phyloP scores from a whole-genome alignment of 2,329 filamentous ascomycete genomes.

The Botryotinia globosa region DNA sequence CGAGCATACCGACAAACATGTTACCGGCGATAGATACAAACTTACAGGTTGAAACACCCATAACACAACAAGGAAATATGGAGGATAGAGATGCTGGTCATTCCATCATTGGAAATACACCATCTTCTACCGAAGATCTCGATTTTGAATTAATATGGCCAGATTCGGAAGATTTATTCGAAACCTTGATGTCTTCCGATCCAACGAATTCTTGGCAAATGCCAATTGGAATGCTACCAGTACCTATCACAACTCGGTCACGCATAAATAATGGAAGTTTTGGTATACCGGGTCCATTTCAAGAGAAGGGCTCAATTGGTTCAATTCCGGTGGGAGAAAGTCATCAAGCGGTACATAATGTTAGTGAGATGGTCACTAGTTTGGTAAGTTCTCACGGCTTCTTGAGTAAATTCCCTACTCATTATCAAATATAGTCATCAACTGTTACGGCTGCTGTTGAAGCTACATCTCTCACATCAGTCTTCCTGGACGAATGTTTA shows the following conservation, averaged over 20 bases:
- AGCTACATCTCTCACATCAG: conserved; percentile 44
- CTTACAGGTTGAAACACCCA: conserved; percentile 7
- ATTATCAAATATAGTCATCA: conserved; percentile 39
- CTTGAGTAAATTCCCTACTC: not conserved
- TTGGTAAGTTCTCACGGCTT: conserved; percentile 39
- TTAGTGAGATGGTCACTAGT: conserved; percentile 45
- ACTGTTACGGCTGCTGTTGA: conserved; percentile 46
- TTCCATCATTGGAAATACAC: conserved; percentile 16
- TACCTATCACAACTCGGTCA: conserved; percentile 41
- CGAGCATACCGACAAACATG: conserved; percentile 7
- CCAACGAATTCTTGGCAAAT: conserved; percentile 44
- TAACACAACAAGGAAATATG: not conserved
- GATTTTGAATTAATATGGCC: conserved; percentile 46
- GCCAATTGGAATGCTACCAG: conserved; percentile 43
- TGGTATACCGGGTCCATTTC: conserved; percentile 40
- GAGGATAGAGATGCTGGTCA: not conserved
- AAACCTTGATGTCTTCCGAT: conserved; percentile 45
- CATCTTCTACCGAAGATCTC: conserved; percentile 19
- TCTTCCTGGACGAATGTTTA: conserved; percentile 46
- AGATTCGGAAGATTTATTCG: conserved; percentile 45
- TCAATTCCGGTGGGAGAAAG: conserved; percentile 43
- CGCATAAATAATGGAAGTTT: conserved; percentile 30
- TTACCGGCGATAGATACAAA: conserved; percentile 15
- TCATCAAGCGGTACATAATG: conserved; percentile 45
- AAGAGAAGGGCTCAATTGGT: conserved; percentile 41